phyloP scores from a whole-genome alignment of 176 grass and related monocot genomes.

The Sorghum bicolor region Sorghum_bicolor_NCBIv3 NC_012878.2:9566001-9566500 shows the following conservation, averaged over 20 bases:
- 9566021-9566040: no score
- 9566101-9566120: not conserved
- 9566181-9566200: not conserved
- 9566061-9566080: not conserved
- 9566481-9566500: slow-evolving; percentile 12
- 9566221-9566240: not conserved
- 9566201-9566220: not conserved
- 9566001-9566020: no score
- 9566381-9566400: slow-evolving; percentile 30
- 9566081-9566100: not conserved
- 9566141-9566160: not conserved
- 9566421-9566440: not conserved
- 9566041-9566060: no score
- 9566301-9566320: slow-evolving; percentile 28
- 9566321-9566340: slow-evolving; percentile 34
- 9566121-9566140: not conserved
- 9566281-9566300: slow-evolving; percentile 35
- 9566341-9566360: slow-evolving; percentile 44
- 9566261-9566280: slow-evolving; percentile 28
- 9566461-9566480: slow-evolving; percentile 12
- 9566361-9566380: slow-evolving; percentile 44
- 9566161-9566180: not conserved
- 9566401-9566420: slow-evolving; percentile 34
- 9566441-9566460: slow-evolving; percentile 35
- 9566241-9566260: not conserved